A percentile compares a stretch with the other conserved stretches of the same genome.
Conservation (phyloP, 352 stramenopile genomes). For the Globisporangium middletonii region DNA sequence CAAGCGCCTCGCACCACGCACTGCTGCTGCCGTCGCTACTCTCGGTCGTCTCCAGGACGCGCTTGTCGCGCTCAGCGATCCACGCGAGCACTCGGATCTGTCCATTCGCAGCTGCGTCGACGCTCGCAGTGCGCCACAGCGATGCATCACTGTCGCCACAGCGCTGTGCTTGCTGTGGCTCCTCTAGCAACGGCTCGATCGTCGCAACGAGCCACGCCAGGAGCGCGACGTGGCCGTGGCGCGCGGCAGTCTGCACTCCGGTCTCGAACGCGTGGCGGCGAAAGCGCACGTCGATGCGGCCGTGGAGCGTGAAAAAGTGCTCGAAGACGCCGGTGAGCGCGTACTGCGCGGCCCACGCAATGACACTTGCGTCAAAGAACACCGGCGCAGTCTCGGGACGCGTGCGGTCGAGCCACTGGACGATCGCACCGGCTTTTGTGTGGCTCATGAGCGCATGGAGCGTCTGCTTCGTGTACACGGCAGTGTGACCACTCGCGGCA, state of each 20-base stretch:
- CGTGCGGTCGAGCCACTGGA: conserved; percentile 28
- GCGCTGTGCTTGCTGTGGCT: background rate
- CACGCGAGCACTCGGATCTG: conserved; percentile 32
- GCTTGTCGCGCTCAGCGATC: conserved; percentile 12
- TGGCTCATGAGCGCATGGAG: conserved; percentile 25
- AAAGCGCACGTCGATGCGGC: conserved; percentile 18
- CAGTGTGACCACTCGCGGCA: conserved; percentile 18
- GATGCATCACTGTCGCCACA: background rate
- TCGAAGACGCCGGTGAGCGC: conserved; percentile 22
- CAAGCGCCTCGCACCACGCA: conserved; percentile 19
- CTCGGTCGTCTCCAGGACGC: background rate
- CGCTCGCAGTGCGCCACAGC: background rate
- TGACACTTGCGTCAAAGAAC: conserved; percentile 13
- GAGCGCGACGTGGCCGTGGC: conserved; percentile 26
- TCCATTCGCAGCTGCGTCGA: conserved; percentile 15
- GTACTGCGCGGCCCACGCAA: conserved; percentile 31
- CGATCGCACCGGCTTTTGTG: conserved; percentile 21
- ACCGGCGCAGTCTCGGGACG: background rate
- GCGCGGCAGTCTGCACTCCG: conserved; percentile 21
- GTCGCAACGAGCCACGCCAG: conserved; percentile 23
- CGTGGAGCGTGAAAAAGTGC: conserved; percentile 21
- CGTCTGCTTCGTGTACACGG: conserved; percentile 28
- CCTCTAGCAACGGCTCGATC: background rate
- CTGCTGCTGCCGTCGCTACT: conserved; percentile 5
- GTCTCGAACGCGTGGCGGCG: conserved; percentile 23